Evolutionary conservation across 176 grass and related monocot species (phyloP).

Genomic region (Zoysia japonica): DNA sequence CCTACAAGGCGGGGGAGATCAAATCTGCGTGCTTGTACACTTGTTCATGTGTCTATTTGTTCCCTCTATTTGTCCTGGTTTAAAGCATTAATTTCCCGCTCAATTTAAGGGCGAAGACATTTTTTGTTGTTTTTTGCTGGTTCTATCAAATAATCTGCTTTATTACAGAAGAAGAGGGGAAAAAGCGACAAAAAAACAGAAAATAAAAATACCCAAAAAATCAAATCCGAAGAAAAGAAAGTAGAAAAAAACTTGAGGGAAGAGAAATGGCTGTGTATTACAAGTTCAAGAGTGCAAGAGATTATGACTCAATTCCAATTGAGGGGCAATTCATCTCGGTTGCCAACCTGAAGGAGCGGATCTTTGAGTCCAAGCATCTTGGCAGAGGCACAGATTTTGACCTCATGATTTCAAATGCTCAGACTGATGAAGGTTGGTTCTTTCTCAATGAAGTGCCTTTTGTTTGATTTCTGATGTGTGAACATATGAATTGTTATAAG

Average conservation of each 20-base stretch:
- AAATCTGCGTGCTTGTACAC: constrained; percentile 42
- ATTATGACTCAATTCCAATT: constrained; percentile 90
- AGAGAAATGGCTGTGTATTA: constrained; percentile 92
- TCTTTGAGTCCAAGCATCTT: constrained; percentile 96
- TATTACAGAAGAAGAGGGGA: constrained; percentile 44
- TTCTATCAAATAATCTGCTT: constrained; percentile 38
- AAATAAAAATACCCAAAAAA: constrained; percentile 12
- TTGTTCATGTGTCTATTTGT: constrained; percentile 47
- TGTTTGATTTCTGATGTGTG: constrained; percentile 36
- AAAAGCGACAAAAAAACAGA: not conserved
- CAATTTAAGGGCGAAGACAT: constrained; percentile 47
- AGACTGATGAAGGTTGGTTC: constrained; percentile 92
- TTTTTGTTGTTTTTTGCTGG: constrained; percentile 25
- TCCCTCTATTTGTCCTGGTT: constrained; percentile 40
- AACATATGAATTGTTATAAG: constrained; percentile 6
- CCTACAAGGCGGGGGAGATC: constrained; percentile 27
- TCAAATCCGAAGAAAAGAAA: constrained; percentile 53
- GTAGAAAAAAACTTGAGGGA: constrained; percentile 1
- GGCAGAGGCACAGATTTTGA: constrained; percentile 98
- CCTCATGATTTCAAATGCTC: constrained; percentile 93
- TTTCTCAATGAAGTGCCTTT: constrained; percentile 45
- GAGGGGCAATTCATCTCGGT: constrained; percentile 98
- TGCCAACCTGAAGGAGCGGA: constrained; percentile 91
- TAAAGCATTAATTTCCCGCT: constrained; percentile 49
- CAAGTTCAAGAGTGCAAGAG: constrained; percentile 99